These are phyloP conservation scores for Mycena alexandri DNA, from an alignment of 768 basidiomycete species.

Conservation along the genomic window DNA sequence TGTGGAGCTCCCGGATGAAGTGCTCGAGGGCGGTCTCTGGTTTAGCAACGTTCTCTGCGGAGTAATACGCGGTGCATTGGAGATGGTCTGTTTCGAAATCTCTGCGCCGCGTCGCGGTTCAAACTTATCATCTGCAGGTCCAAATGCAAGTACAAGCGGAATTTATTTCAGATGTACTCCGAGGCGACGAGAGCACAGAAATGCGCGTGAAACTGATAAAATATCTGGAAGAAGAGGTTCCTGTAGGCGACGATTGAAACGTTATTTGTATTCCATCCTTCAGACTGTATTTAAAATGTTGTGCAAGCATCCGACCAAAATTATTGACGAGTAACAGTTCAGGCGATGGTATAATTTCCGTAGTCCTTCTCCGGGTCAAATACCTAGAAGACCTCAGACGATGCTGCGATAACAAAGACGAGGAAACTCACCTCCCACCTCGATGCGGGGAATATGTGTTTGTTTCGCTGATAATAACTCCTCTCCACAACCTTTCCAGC, in stretches of 20 bases:
- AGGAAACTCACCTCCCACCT: conserved; percentile 88
- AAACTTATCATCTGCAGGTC: conserved; percentile 66
- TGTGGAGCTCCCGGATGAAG: conserved; percentile 95
- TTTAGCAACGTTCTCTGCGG: conserved; percentile 98
- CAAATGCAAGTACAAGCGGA: conserved; percentile 95
- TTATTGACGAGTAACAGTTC: conserved; percentile 10
- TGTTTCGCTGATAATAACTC: conserved; percentile 95
- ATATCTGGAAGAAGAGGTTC: conserved; percentile 96
- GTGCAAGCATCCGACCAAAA: not conserved
- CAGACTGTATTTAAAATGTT: conserved; percentile 20
- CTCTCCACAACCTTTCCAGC: conserved; percentile 99
- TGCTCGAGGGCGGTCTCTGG: conserved; percentile 92
- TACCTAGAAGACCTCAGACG: conserved; percentile 59
- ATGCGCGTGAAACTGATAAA: conserved; percentile 91
- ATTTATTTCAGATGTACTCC: conserved; percentile 90
- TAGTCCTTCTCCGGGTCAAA: conserved; percentile 96
- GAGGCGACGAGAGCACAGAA: conserved; percentile 95
- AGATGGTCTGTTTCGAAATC: conserved; percentile 81
- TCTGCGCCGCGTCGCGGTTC: not conserved
- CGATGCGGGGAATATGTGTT: conserved; percentile 97
- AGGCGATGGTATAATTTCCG: conserved; percentile 88
- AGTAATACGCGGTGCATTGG: conserved; percentile 90
- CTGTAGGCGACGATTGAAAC: conserved; percentile 93
- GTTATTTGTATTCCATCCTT: conserved; percentile 55
- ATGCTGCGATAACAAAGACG: not conserved